A percentile compares a stretch with the other conserved stretches of the same genome.
Evolutionary conservation across 768 basidiomycete species (phyloP).

Genomic region (Mycena vitilis): DNA sequence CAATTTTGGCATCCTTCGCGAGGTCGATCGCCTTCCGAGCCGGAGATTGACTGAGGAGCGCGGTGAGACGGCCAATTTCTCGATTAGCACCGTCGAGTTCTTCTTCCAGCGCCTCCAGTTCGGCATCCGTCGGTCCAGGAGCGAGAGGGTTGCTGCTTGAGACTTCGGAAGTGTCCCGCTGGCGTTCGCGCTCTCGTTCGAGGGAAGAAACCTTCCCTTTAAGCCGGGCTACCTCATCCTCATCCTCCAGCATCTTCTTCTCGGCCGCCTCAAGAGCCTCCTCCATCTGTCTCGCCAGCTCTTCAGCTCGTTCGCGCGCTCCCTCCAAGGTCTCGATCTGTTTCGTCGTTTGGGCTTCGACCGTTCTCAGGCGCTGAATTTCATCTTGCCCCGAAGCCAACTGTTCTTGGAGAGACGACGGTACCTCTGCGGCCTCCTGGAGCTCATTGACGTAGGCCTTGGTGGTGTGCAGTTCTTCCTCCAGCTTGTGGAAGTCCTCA

Average conservation of each 20-base stretch:
- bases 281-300: slow-evolving; percentile 76
- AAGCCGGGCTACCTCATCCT: slow-evolving; percentile 62
- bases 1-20: slow-evolving; percentile 80
- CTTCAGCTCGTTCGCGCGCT: slow-evolving; percentile 62
- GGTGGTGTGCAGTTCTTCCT: slow-evolving; percentile 59
- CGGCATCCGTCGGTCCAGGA: slow-evolving; percentile 58
- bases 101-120: slow-evolving; percentile 74
- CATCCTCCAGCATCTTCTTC: slow-evolving; percentile 74
- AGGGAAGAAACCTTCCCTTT: slow-evolving; percentile 62
- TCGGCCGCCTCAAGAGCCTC: slow-evolving; percentile 82
- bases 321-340: slow-evolving; percentile 63
- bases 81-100: slow-evolving; percentile 83
- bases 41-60: slow-evolving; percentile 76
- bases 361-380: slow-evolving; percentile 54
- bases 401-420: slow-evolving; percentile 67
- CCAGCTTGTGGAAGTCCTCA: slow-evolving; percentile 51
- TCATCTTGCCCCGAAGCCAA: slow-evolving; percentile 60
- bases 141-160: slow-evolving; percentile 41
- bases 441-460: slow-evolving; percentile 68
- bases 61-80: slow-evolving; percentile 79
- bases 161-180: slow-evolving; percentile 45
- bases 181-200: slow-evolving; percentile 68
- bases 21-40: slow-evolving; percentile 82
- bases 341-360: slow-evolving; percentile 61
- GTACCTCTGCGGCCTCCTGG: slow-evolving; percentile 67